Percentiles rank a stretch among this genome's conserved stretches.
Conservation (phyloP, 2,329 filamentous ascomycete species). For the Aspergillus fumigatus region DNA sequence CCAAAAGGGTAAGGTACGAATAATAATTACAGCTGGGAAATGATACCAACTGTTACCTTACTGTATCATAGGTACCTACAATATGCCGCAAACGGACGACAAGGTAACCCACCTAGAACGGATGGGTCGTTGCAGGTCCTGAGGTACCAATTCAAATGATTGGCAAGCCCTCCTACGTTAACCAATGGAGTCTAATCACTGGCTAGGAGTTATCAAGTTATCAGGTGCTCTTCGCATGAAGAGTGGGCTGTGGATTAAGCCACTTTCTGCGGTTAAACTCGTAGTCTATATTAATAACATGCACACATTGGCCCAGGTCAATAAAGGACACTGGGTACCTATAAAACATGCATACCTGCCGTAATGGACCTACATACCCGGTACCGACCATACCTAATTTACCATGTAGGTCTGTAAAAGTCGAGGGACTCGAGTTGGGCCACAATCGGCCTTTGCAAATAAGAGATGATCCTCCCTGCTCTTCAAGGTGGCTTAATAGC, state of each 20-base stretch:
- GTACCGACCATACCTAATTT: too few species aligned
- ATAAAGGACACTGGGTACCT: too few species aligned
- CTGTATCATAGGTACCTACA: neutral
- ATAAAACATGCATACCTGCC: too few species aligned
- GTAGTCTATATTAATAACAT: conserved; percentile 9
- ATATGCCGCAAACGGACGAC: neutral
- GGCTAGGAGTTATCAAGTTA: too few species aligned
- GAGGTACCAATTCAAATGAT: neutral
- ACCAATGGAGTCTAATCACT: too few species aligned
- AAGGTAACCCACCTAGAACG: too few species aligned
- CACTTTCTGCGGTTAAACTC: neutral
- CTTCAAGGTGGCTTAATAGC: too few species aligned
- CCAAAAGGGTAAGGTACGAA: too few species aligned
- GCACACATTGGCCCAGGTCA: conserved; percentile 1
- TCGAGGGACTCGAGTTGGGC: too few species aligned
- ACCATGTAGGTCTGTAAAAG: neutral
- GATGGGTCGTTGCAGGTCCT: neutral
- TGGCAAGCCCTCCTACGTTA: neutral
- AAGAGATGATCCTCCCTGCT: too few species aligned
- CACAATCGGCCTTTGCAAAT: too few species aligned
- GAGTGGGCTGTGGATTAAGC: neutral
- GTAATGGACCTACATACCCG: too few species aligned
- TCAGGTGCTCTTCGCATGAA: neutral
- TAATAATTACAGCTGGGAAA: neutral
- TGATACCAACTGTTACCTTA: neutral